Evolutionary conservation across 371 early-diverging fungal species (phyloP).

Genomic region (Encephalitozoon intestinalis): DNA sequence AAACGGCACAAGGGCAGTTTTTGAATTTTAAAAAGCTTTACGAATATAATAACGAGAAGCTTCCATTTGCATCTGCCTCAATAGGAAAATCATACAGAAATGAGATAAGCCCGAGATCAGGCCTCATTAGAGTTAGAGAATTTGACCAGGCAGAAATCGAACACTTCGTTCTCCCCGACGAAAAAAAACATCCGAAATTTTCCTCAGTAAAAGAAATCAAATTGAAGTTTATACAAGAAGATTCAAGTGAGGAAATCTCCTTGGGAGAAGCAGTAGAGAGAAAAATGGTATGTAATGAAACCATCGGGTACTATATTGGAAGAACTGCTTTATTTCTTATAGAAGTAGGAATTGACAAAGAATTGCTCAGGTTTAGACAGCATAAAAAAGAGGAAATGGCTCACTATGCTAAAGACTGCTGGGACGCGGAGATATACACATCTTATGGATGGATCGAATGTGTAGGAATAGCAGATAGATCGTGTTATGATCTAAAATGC

Average conservation of each 20-base stretch:
- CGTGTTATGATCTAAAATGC: conserved; percentile 87
- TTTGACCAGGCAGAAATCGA: conserved; percentile 99
- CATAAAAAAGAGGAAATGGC: conserved; percentile 99
- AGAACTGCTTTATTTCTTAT: conserved; percentile 81
- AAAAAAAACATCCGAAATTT: conserved; percentile 85
- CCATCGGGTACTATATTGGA: conserved; percentile 92
- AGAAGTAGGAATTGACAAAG: conserved; percentile 80
- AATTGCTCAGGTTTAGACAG: conserved; percentile 87
- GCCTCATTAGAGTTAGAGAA: conserved; percentile 90
- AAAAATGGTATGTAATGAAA: conserved; percentile 81
- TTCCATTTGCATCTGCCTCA: conserved; percentile 96
- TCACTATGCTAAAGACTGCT: conserved; percentile 95
- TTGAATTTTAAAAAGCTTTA: conserved; percentile 87
- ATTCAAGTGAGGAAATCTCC: conserved; percentile 62
- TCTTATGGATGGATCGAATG: conserved; percentile 95
- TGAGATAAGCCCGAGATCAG: conserved; percentile 94
- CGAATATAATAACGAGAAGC: conserved; percentile 88
- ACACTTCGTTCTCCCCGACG: conserved; percentile 86
- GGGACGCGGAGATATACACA: conserved; percentile 60
- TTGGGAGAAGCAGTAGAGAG: conserved; percentile 83
- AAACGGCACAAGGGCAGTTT: conserved; percentile 99
- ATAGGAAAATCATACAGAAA: conserved; percentile 97
- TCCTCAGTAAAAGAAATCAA: conserved; percentile 69
- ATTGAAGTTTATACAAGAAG: conserved; percentile 67
- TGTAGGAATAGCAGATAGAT: conserved; percentile 98